These are phyloP conservation scores for Pseudogymnoascus verrucosus DNA, from an alignment of 2,329 filamentous ascomycete species.

Conservation along the genomic window DNA sequence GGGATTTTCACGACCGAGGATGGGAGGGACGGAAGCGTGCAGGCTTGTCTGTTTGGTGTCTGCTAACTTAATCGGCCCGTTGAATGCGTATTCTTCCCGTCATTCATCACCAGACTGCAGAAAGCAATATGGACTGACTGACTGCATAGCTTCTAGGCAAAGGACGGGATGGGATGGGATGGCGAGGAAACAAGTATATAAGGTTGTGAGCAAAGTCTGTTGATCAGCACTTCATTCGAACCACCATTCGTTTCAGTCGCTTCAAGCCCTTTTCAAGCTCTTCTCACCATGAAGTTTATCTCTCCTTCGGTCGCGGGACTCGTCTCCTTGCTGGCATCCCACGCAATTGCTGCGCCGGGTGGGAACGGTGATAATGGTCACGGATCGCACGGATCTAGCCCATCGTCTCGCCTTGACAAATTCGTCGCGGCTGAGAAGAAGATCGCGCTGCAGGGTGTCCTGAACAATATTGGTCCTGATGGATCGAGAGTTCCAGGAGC, in stretches of 20 bases:
- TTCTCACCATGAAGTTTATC: background rate
- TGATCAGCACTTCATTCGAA: background rate
- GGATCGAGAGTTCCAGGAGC: slow-evolving; percentile 41
- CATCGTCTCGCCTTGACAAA: slow-evolving; percentile 19
- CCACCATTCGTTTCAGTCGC: background rate
- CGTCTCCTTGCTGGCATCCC: slow-evolving; percentile 5
- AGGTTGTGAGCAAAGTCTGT: background rate
- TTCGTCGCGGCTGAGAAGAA: slow-evolving; percentile 38
- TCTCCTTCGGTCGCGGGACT: background rate
- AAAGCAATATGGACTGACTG: background rate
- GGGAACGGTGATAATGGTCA: background rate
- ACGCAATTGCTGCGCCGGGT: slow-evolving; percentile 12
- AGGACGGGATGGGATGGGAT: background rate
- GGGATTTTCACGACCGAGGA: background rate
- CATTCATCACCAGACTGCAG: background rate
- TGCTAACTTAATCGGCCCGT: background rate
- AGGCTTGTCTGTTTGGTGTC: background rate
- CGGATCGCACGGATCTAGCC: slow-evolving; percentile 8
- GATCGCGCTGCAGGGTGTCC: slow-evolving; percentile 41
- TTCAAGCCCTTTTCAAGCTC: background rate
- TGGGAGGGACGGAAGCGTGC: background rate
- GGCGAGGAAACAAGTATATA: background rate
- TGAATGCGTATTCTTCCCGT: background rate
- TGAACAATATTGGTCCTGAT: slow-evolving; percentile 47
- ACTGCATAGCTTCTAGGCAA: background rate